Base-by-base conservation (phyloP, 2,329 filamentous ascomycete species). In the Shiraia bambusicola region DNA sequence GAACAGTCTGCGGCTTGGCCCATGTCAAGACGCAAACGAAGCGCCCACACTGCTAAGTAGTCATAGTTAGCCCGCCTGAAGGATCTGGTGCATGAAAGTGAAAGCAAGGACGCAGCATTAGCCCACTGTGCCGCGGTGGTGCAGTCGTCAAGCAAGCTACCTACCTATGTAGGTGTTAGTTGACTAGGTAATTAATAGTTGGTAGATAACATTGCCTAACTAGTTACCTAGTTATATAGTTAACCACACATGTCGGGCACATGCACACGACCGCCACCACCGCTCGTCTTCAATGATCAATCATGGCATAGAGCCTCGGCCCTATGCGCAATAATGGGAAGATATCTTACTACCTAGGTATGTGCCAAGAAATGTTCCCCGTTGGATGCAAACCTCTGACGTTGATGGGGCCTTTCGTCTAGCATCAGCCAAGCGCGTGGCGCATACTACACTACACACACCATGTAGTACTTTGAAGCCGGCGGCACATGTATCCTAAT, bases 41-140 rank as follows among this genome's bases (percentile, higher is more conserved):
- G 31, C 30, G 19, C 28, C 17, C 17, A 29, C 46, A 36, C 36
- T 33, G 34, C 19, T 13, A 34, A 29, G 27, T 29, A 31, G 11
- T 28, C 27, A 17, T n/a, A n/a, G n/a, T n/a, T n/a, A n/a, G n/a
- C n/a, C n/a, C n/a, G n/a, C 29, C 16, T 28, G 31, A 30, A 30
- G 31, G 10, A 24, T 25, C 25, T 33, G 32, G 28, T 25, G 15
- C 38, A 24, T 28, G 11, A 15, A 37, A 36, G 39, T 34, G 27
- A 42, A n/a, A 22, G 16, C 16, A 34, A 24, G 24, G n/a, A 11
- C 24, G 30, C 32, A n/a, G 29, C 19, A 34, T 40, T 34, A 28
- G 42, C 37, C 6, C 28, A 28, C 42, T 35, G 42, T 41, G 46
- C 46, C 46, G 35, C 43, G 31, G 27, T 35, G 28, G 27, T 42